Evolutionary conservation across 306 rosid species (phyloP).

Genomic region (Cicer arietinum): DNA sequence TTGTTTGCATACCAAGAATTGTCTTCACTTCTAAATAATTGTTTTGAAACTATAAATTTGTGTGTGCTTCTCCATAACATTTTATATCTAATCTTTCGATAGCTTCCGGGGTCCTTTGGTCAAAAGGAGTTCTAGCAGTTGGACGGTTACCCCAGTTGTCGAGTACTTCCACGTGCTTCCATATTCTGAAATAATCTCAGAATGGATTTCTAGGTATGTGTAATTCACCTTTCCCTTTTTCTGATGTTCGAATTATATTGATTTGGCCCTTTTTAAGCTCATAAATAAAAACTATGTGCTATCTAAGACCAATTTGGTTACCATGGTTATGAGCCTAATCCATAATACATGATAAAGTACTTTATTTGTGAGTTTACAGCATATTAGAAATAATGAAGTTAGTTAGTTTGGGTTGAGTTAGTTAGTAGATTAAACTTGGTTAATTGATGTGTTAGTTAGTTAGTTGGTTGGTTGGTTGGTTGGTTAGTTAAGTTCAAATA

Average conservation of each 20-base stretch:
- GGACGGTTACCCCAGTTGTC: constrained; percentile 64
- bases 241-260: not conserved
- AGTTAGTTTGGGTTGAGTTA: too few species aligned
- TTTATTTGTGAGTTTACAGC: not conserved
- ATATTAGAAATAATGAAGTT: too few species aligned
- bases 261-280: not conserved
- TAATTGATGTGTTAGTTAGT: too few species aligned
- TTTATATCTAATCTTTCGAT: constrained; percentile 43
- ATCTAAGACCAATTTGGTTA: too few species aligned
- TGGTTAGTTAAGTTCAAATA: too few species aligned
- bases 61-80: constrained; percentile 28
- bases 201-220: constrained; percentile 67
- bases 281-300: too few species aligned
- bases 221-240: constrained; percentile 28
- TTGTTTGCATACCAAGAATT: constrained; percentile 13
- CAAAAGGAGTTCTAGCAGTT: constrained; percentile 49
- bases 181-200: constrained; percentile 62
- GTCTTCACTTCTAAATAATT: not conserved
- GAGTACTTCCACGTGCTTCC: constrained; percentile 85
- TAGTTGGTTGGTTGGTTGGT: too few species aligned
- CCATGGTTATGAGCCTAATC: not conserved
- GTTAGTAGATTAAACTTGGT: too few species aligned
- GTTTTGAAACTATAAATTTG: too few species aligned
- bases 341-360: not conserved
- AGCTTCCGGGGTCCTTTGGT: constrained; percentile 79